Percentiles rank a stretch among this genome's conserved stretches.
These are phyloP conservation scores for Cocos nucifera DNA, from an alignment of 176 grass and related monocot genomes.

Conservation along the genomic window DNA sequence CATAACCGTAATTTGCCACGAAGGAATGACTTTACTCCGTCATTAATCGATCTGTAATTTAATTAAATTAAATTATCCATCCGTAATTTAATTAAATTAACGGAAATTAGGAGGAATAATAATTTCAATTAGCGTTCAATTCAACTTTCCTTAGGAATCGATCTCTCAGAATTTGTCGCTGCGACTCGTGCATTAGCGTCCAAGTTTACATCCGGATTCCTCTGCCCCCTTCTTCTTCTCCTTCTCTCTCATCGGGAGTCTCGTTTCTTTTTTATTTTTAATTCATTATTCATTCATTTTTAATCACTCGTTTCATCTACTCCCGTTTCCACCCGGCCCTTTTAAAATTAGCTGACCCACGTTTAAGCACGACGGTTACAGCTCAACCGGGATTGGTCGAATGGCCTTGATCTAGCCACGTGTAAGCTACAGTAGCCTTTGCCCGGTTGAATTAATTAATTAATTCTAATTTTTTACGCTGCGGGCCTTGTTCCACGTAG, in stretches of 20 bases:
- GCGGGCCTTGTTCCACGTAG: background rate
- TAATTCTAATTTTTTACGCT: no score
- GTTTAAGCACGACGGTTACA: slow-evolving; percentile 38
- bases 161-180: slow-evolving; percentile 6
- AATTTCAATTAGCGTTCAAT: background rate
- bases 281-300: background rate
- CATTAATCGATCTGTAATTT: slow-evolving; percentile 19
- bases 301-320: background rate
- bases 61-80: slow-evolving; percentile 12
- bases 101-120: background rate
- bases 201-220: slow-evolving; percentile 35
- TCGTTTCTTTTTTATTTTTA: slow-evolving; percentile 2
- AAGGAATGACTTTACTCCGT: slow-evolving; percentile 15
- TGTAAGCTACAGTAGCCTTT: background rate
- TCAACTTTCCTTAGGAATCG: slow-evolving; percentile 18
- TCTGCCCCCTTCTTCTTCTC: background rate
- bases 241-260: slow-evolving; percentile 4
- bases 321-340: no score
- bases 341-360: background rate
- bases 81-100: slow-evolving; percentile 5
- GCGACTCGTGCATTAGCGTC: slow-evolving; percentile 15
- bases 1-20: slow-evolving; percentile 12
- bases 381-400: slow-evolving; percentile 9
- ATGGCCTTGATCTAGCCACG: slow-evolving; percentile 8
- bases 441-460: background rate